Percentiles rank a stretch among this genome's conserved stretches.
These are phyloP conservation scores for Blakeslea trispora DNA, from an alignment of 371 early-diverging fungal genomes.

Conservation along the genomic window DNA sequence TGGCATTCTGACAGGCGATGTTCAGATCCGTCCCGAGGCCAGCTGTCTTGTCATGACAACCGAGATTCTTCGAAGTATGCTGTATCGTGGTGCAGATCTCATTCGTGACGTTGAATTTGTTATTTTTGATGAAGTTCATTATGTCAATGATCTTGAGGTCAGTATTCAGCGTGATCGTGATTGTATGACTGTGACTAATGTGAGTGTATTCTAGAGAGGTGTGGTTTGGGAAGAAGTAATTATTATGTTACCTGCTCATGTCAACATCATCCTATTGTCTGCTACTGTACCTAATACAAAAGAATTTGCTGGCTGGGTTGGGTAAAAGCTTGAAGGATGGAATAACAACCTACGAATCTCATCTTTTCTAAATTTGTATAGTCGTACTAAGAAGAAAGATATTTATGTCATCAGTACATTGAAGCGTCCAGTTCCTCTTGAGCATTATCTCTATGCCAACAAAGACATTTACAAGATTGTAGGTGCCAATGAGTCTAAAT, in stretches of 20 bases:
- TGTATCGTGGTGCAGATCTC: slow-evolving; percentile 97
- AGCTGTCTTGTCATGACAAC: slow-evolving; percentile 99
- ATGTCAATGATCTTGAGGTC: slow-evolving; percentile 96
- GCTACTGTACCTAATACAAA: slow-evolving; percentile 99
- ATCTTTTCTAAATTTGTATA: no score
- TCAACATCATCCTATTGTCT: slow-evolving; percentile 92
- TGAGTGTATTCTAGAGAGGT: slow-evolving; percentile 72
- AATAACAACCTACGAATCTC: no score
- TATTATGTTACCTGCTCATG: slow-evolving; percentile 97
- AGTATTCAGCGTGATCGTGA: no score
- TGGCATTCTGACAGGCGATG: slow-evolving; percentile 99
- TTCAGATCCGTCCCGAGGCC: slow-evolving; percentile 97
- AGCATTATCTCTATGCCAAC: slow-evolving; percentile 90
- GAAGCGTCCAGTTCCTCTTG: slow-evolving; percentile 97
- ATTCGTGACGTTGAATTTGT: slow-evolving; percentile 99
- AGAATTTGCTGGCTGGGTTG: slow-evolving; percentile 99
- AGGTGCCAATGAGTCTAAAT: slow-evolving; percentile 58
- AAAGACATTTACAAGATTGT: slow-evolving; percentile 88
- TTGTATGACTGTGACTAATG: neutral
- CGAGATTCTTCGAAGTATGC: slow-evolving; percentile 98
- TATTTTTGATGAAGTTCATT: slow-evolving; percentile 99
- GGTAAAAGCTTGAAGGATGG: slow-evolving; percentile 65
- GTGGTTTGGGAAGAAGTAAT: slow-evolving; percentile 99
- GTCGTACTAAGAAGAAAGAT: slow-evolving; percentile 94
- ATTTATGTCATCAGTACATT: slow-evolving; percentile 98